Conservation (phyloP, 208 protist species). For the Kentomonas sorsogonicus region DNA sequence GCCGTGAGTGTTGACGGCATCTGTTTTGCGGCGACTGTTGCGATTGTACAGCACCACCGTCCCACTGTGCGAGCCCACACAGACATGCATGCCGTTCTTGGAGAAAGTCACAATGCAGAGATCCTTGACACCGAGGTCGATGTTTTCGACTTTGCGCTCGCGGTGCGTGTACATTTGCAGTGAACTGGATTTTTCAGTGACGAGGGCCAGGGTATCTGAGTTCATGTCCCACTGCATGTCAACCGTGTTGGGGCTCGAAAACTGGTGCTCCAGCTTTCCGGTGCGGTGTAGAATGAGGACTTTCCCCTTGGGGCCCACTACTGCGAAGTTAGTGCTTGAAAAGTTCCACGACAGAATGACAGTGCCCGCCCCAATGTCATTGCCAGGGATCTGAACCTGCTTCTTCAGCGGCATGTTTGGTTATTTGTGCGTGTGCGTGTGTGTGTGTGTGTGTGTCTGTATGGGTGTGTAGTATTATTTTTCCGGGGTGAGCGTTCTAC, state of each 20-base stretch:
- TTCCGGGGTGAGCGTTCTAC: no score
- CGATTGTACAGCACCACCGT: slow-evolving; percentile 92
- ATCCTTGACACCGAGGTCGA: slow-evolving; percentile 89
- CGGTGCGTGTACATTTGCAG: slow-evolving; percentile 83
- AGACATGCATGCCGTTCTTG: slow-evolving; percentile 56
- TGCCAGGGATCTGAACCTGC: slow-evolving; percentile 56
- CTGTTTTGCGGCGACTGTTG: slow-evolving; percentile 82
- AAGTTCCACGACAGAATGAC: slow-evolving; percentile 76
- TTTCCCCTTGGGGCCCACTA: slow-evolving; percentile 67
- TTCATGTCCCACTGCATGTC: slow-evolving; percentile 86
- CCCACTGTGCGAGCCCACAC: slow-evolving; percentile 88
- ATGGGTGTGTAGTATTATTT: neutral
- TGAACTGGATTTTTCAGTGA: slow-evolving; percentile 52
- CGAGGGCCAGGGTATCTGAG: slow-evolving; percentile 85
- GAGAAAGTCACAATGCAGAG: slow-evolving; percentile 90
- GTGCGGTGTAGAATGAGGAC: slow-evolving; percentile 73
- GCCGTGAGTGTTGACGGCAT: slow-evolving; percentile 84
- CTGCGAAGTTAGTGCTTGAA: slow-evolving; percentile 57
- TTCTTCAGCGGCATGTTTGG: slow-evolving; percentile 58
- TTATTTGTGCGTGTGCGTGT: neutral
- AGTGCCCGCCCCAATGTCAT: slow-evolving; percentile 61
- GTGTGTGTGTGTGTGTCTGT: neutral
- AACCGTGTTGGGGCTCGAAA: slow-evolving; percentile 57
- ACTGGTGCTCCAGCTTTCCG: slow-evolving; percentile 77
- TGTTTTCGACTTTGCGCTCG: slow-evolving; percentile 43